phyloP scores from a whole-genome alignment of 2,329 filamentous ascomycete genomes.

The Aureobasidium subglaciale region DNA sequence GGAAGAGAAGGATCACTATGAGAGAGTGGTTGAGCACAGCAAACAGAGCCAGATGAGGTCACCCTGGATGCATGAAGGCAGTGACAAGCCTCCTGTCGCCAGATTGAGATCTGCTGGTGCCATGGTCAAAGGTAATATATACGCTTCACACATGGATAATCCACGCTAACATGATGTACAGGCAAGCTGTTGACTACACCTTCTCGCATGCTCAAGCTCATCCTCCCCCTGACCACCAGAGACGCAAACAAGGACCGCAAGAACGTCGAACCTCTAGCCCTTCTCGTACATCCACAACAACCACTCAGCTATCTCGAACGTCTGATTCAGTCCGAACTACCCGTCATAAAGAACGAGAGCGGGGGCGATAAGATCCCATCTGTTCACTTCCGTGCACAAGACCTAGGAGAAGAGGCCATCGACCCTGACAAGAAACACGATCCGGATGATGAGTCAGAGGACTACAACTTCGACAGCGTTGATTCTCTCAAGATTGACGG shows the following conservation, averaged over 20 bases:
- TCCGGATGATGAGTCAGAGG: constrained; percentile 29
- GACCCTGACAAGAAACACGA: constrained; percentile 16
- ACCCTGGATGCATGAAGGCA: constrained; percentile 60
- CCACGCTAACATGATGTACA: constrained; percentile 24
- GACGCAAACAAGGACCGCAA: constrained; percentile 56
- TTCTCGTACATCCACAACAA: constrained; percentile 83
- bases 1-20: constrained; percentile 35
- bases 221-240: constrained; percentile 63
- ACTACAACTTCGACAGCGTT: constrained; percentile 36
- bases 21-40: constrained; percentile 35
- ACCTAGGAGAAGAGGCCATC: constrained; percentile 55
- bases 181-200: constrained; percentile 76
- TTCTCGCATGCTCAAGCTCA: constrained; percentile 70
- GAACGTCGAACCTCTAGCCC: constrained; percentile 73
- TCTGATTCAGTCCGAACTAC: constrained; percentile 80
- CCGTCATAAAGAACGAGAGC: constrained; percentile 54
- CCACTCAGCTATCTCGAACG: constrained; percentile 85
- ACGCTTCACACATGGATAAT: neutral
- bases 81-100: constrained; percentile 50
- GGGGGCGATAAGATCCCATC: constrained; percentile 64
- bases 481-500: constrained; percentile 47
- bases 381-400: constrained; percentile 74
- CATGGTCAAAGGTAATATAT: constrained; percentile 55
- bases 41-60: constrained; percentile 53
- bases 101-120: constrained; percentile 45